Evolutionary conservation across 2,329 filamentous ascomycete genomes (phyloP), one percentile per base, ranked within the genome.

Genomic region (Penicillium sp.): DNA sequence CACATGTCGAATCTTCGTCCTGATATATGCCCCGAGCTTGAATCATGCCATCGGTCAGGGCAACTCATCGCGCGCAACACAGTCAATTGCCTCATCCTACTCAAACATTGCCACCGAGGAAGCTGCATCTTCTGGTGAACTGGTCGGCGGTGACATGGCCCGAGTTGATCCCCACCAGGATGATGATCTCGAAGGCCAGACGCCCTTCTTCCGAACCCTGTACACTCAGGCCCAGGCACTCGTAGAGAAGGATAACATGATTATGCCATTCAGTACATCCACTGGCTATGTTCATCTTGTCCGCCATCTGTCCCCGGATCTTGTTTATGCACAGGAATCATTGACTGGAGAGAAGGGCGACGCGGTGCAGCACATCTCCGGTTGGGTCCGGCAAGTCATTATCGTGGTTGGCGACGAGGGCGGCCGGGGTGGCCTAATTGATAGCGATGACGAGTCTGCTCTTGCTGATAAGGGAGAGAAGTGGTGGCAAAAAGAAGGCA

Each of bases 251-350:
- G 89, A 95, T 44, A 87, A 85, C 44, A 92, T 92, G 84, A 89
- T 97, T 56, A 83, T 98, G 70, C 92, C 92, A 0, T 98, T 96
- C 70, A 95, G 88, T 11, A 90, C 91, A 0, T 78, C 84, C n/a
- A 88, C 86, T 27, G 93, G 93, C 46, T 90, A 95, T 70, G 84
- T 91, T 4, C 90, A 96, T 70, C 91, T 97, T 65, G 83, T 97
- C 27, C 89, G 91, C 51, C 91, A 96, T 71, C 80, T 98, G 7
- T 85, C 88, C 37, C 93, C 93, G 0, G 90, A 96, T 57, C 80
- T 93, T 26, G 86, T 97, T 33, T 98, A 98, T 70, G 82, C 97
- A 11, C 90, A 96, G 68, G 91, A 95, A 69, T 91, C 90, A 3
- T 83, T 97, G 26, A 85, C 89, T 45, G 93, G 93, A 7, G 79